These are phyloP conservation scores for Wickerhamomyces xylosicus DNA, from an alignment of 805 yeast genomes.

Conservation along the genomic window DNA sequence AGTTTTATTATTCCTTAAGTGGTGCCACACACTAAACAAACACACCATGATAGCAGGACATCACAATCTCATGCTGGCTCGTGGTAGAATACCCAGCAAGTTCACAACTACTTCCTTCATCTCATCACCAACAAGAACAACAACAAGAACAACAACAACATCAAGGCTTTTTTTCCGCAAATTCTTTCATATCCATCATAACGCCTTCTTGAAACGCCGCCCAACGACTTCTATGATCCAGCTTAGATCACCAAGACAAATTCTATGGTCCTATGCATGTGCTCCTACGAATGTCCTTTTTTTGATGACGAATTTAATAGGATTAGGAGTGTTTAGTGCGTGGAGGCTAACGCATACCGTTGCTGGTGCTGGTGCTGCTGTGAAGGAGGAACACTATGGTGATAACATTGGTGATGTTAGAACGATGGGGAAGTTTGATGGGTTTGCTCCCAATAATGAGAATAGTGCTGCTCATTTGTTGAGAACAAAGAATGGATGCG, in stretches of 20 bases:
- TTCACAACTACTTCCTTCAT: neutral
- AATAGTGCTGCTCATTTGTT: neutral
- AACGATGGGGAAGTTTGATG: no score
- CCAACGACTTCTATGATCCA: no score
- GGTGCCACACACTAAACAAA: no score
- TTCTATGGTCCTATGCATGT: conserved; percentile 27
- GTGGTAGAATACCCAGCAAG: neutral
- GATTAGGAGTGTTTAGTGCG: conserved; percentile 23
- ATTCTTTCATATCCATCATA: no score
- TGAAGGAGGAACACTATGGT: no score
- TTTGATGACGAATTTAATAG: conserved; percentile 24
- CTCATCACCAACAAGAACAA: no score
- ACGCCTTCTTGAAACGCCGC: no score
- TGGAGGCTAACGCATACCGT: conserved; percentile 20
- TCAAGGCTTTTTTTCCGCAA: no score
- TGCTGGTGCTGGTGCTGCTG: conserved; percentile 1
- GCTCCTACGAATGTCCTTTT: conserved; percentile 29
- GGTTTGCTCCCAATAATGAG: neutral
- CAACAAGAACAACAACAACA: no score
- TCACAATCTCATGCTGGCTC: neutral
- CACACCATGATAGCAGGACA: neutral
- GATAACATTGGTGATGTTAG: no score
- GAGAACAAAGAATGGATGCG: neutral
- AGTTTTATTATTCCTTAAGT: no score
- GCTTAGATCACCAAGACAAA: conserved; percentile 4